Percentiles rank a stretch among this genome's conserved stretches.
Evolutionary conservation across 192 early-diverging fungal species (phyloP).

Genomic region (Podila horticola): DNA sequence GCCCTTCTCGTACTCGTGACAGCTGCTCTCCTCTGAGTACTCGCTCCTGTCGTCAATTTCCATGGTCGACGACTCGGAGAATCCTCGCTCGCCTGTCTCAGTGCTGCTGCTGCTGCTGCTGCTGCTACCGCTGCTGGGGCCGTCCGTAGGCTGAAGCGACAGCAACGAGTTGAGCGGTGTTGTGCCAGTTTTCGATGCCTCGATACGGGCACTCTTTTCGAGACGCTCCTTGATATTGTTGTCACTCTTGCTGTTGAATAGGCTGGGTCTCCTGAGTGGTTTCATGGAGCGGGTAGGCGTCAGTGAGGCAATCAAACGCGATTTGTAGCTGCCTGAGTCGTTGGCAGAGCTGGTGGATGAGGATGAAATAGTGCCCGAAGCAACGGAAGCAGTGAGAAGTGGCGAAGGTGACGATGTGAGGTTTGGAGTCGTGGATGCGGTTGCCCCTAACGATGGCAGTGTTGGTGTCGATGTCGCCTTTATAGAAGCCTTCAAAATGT

Average conservation of each 20-base stretch:
- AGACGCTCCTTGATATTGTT: neutral
- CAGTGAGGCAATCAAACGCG: slow-evolving; percentile 4
- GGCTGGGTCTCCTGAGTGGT: slow-evolving; percentile 16
- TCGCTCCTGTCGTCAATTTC: slow-evolving; percentile 2
- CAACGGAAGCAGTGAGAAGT: slow-evolving; percentile 3
- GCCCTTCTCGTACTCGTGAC: neutral
- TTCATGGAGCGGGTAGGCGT: slow-evolving; percentile 28
- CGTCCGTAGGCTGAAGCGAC: neutral
- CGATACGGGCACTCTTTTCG: slow-evolving; percentile 4
- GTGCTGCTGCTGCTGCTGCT: neutral
- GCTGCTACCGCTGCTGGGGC: neutral
- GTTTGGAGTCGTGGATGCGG: neutral
- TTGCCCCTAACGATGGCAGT: neutral
- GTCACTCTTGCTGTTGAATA: slow-evolving; percentile 31
- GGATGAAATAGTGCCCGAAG: neutral
- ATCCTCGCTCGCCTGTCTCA: neutral
- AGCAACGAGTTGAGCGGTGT: neutral
- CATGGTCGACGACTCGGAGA: neutral
- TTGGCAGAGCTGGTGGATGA: neutral
- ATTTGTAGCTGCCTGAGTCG: neutral
- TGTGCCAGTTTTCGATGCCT: neutral
- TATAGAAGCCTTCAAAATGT: slow-evolving; percentile 39
- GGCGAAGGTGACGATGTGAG: slow-evolving; percentile 6
- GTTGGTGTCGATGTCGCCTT: slow-evolving; percentile 31
- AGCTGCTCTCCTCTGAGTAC: neutral